Percentiles rank a stretch among this genome's conserved stretches.
These are phyloP conservation scores for Sarocladium oryzae DNA, from an alignment of 2,329 filamentous ascomycete genomes.

Conservation along the genomic window DNA sequence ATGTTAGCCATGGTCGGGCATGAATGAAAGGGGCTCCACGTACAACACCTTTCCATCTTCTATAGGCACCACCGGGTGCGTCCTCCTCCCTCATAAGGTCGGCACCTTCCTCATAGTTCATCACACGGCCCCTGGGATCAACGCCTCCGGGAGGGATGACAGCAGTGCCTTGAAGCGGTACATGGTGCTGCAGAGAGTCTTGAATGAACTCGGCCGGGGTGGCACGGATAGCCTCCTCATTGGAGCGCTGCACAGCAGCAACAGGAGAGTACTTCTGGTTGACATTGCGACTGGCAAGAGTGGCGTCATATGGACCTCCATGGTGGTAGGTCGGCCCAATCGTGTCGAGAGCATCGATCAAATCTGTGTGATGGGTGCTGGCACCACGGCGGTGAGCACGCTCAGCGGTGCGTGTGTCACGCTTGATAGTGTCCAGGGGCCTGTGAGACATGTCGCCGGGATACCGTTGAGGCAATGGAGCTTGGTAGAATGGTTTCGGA, in stretches of 20 bases:
- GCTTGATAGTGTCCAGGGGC: slow-evolving; percentile 60
- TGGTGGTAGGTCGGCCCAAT: slow-evolving; percentile 70
- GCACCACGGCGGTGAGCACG: slow-evolving; percentile 32
- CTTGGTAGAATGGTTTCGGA: slow-evolving; percentile 15
- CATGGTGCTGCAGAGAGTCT: slow-evolving; percentile 66
- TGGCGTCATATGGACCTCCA: slow-evolving; percentile 83
- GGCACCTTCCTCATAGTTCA: slow-evolving; percentile 78
- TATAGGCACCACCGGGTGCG: slow-evolving; percentile 66
- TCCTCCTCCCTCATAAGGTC: slow-evolving; percentile 74
- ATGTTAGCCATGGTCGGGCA: slow-evolving; percentile 20
- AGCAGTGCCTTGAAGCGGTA: slow-evolving; percentile 76
- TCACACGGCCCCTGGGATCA: slow-evolving; percentile 62
- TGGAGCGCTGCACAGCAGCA: slow-evolving; percentile 67
- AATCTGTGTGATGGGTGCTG: slow-evolving; percentile 62
- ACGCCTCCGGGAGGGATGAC: slow-evolving; percentile 64
- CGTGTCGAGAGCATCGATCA: slow-evolving; percentile 76
- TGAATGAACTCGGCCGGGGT: slow-evolving; percentile 72
- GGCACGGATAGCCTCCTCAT: slow-evolving; percentile 70
- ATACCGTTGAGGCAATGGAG: slow-evolving; percentile 35
- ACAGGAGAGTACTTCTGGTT: slow-evolving; percentile 60
- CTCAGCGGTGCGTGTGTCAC: slow-evolving; percentile 58
- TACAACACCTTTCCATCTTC: slow-evolving; percentile 68
- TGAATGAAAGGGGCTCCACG: slow-evolving; percentile 27
- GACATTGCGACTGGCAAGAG: slow-evolving; percentile 66
- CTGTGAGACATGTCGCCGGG: slow-evolving; percentile 59